Conservation (phyloP, 495 filamentous ascomycete species). For the Lepraria neglecta region DNA sequence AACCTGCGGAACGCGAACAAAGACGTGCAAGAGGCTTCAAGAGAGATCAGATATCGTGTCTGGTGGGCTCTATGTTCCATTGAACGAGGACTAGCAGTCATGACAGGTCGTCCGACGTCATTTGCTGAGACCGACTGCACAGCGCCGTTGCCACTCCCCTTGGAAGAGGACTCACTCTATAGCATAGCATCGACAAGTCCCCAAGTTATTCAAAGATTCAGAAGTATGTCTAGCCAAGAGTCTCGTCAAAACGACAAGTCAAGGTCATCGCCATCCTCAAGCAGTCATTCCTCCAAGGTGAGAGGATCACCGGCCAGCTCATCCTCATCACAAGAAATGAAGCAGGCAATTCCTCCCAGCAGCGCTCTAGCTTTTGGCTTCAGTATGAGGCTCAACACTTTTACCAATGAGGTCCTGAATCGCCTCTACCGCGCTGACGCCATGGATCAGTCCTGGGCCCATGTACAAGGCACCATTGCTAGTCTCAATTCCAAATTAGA, state of each 20-base stretch:
- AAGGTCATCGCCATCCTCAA: constrained; percentile 19
- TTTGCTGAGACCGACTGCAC: constrained; percentile 54
- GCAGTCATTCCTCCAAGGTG: constrained; percentile 11
- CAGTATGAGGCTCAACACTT: constrained; percentile 45
- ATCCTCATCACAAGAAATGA: constrained; percentile 26
- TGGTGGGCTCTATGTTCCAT: constrained; percentile 62
- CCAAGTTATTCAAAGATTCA: constrained; percentile 3
- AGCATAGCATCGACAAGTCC: not conserved
- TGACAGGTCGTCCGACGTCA: constrained; percentile 60
- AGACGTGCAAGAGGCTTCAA: constrained; percentile 45
- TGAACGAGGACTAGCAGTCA: constrained; percentile 54
- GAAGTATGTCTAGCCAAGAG: constrained; percentile 19
- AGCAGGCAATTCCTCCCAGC: constrained; percentile 34
- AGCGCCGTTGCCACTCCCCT: constrained; percentile 52
- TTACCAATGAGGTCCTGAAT: constrained; percentile 50
- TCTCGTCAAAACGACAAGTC: constrained; percentile 12
- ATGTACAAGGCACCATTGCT: constrained; percentile 53
- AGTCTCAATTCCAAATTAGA: constrained; percentile 47
- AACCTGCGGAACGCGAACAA: constrained; percentile 56
- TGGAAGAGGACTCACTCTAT: constrained; percentile 46
- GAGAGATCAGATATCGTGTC: constrained; percentile 56
- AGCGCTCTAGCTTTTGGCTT: constrained; percentile 45
- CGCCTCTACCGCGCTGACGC: constrained; percentile 54
- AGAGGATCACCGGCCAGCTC: constrained; percentile 9
- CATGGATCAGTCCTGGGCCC: constrained; percentile 49